Evolutionary conservation across 2,329 filamentous ascomycete genomes (phyloP).

Genomic region (Calonectria henricotiae): DNA sequence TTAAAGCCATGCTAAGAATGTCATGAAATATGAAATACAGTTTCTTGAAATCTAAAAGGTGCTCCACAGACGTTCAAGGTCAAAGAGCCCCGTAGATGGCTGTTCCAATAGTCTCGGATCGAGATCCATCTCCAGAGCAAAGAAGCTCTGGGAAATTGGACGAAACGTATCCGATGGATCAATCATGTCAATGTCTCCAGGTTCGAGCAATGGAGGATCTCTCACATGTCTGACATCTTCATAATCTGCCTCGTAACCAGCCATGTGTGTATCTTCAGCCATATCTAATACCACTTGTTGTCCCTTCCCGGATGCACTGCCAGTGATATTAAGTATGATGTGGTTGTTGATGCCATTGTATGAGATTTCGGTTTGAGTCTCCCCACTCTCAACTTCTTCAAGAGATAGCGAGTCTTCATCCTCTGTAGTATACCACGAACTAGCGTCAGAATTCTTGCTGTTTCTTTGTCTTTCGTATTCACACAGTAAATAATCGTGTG

Average conservation of each 20-base stretch:
- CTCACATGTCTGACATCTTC: background rate
- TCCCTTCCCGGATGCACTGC: background rate
- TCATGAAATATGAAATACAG: too few relatives aligned
- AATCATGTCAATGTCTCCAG: background rate
- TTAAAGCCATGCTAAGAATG: too few relatives aligned
- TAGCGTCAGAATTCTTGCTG: background rate
- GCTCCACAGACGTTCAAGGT: background rate
- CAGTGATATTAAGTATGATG: too few relatives aligned
- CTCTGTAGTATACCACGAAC: slow-evolving; percentile 6
- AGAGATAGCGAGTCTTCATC: background rate
- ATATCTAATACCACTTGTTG: background rate
- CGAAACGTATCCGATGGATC: background rate
- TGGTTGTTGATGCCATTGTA: background rate
- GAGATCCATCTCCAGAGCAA: background rate
- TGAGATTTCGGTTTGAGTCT: background rate
- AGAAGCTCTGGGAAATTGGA: background rate
- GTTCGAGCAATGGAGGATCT: background rate
- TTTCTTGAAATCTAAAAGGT: background rate
- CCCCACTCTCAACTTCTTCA: background rate
- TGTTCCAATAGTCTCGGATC: background rate
- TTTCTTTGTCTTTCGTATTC: background rate
- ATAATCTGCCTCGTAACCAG: slow-evolving; percentile 4
- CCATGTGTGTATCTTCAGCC: background rate
- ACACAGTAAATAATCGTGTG: too few relatives aligned
- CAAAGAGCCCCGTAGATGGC: background rate